These are phyloP conservation scores for Backusella parvicylindrica DNA, from an alignment of 192 early-diverging fungal genomes.

Conservation along the genomic window DNA sequence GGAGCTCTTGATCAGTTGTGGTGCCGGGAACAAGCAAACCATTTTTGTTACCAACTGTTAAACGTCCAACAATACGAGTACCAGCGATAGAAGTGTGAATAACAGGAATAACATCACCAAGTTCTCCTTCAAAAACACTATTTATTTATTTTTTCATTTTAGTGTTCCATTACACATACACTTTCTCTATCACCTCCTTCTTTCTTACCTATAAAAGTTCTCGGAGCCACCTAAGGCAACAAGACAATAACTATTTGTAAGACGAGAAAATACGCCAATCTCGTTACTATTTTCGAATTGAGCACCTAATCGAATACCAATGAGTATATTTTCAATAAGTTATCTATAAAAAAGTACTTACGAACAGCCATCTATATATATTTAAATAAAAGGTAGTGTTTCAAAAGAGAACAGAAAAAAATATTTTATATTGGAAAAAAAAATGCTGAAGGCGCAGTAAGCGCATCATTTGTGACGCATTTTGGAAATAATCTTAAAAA, in stretches of 20 bases:
- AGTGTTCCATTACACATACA: background rate
- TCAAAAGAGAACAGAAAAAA: background rate
- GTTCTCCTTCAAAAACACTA: constrained; percentile 93
- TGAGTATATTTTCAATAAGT: background rate
- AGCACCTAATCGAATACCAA: constrained; percentile 52
- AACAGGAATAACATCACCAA: constrained; percentile 93
- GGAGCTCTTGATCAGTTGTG: constrained; percentile 97
- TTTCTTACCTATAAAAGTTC: constrained; percentile 93
- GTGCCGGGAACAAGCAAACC: constrained; percentile 93
- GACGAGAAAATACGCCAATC: constrained; percentile 95
- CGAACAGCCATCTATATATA: background rate
- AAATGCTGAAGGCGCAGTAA: background rate
- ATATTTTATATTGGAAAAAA: background rate
- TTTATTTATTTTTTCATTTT: background rate
- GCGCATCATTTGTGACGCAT: background rate
- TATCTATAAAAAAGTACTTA: background rate
- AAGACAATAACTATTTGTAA: constrained; percentile 98
- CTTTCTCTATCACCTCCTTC: background rate
- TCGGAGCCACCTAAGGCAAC: constrained; percentile 97
- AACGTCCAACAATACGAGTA: constrained; percentile 93
- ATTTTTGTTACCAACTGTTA: constrained; percentile 91
- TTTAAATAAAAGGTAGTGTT: background rate
- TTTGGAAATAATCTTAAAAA: background rate
- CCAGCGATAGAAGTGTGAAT: constrained; percentile 97
- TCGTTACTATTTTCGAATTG: constrained; percentile 99